Evolutionary conservation across 495 filamentous ascomycete genomes (phyloP), one percentile per base, ranked within the genome.

Genomic region (Xylaria palmicola): DNA sequence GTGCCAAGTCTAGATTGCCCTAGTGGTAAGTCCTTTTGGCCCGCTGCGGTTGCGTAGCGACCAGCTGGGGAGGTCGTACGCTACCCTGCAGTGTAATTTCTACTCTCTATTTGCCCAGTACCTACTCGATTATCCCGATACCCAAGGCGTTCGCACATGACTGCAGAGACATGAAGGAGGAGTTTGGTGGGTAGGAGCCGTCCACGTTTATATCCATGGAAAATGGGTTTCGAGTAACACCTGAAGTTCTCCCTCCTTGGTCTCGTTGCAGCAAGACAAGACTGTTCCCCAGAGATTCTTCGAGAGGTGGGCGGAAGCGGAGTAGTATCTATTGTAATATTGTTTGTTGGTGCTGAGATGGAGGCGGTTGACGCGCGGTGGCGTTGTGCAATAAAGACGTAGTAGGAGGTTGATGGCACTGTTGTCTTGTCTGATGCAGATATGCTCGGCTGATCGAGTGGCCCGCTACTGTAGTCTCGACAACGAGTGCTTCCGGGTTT

Each of bases 21-120:
- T 36, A 36, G 62, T 41, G 69, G 66, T 69, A 69, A 71, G 66
- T 71, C 39, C 29, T 44, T 60, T 50, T 54, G 50, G 49, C 54
- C 56, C 54, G 44, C 48, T 40, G 60, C 63, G 51, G 52, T 60
- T 50, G 17, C 22, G 20, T 24, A 24, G 20, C 22, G 47, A 41
- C 49, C 49, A 29, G 44, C 24, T 2, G 10, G 41, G n/a, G 52
- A 57, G 47, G 34, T 13, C 49, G 22, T 40, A 47, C 26, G 34
- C 53, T 40, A 59, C 57, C 19, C 39, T 24, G 43, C 44, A 44
- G 30, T 48, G 34, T 30, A 59, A 30, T 19, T 47, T 40, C n/a
- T 29, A 52, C 24, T 49, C 40, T 49, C 32, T n/a, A 53, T 54
- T 56, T 49, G n/a, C 40, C 49, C 32, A 19, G 54, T 26, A 43